Percentiles rank a stretch among this genome's conserved stretches.
phyloP scores from a whole-genome alignment of 169 alveolate genomes.

The Plasmodium gaboni region DNA sequence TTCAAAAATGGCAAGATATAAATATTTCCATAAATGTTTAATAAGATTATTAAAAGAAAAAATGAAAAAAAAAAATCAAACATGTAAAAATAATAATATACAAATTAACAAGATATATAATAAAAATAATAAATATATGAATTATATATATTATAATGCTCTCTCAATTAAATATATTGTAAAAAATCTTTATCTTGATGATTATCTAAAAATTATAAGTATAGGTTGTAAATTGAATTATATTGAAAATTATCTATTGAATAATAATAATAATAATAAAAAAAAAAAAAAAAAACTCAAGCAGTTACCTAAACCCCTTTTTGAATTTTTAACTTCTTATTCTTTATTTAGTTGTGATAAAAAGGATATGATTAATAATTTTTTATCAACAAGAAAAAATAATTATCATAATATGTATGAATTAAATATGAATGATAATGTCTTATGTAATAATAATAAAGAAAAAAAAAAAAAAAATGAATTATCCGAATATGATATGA shows the following conservation, averaged over 20 bases:
- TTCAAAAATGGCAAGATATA: slow-evolving; percentile 71
- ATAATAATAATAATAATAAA: too few relatives aligned
- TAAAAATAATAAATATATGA: background rate
- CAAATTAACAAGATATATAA: slow-evolving; percentile 29
- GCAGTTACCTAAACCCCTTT: slow-evolving; percentile 41
- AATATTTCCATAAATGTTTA: slow-evolving; percentile 72
- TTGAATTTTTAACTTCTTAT: slow-evolving; percentile 74
- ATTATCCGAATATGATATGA: slow-evolving; percentile 35
- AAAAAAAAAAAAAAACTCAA: slow-evolving; percentile 57
- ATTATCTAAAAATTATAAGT: slow-evolving; percentile 57
- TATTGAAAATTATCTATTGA: slow-evolving; percentile 58
- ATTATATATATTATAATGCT: background rate
- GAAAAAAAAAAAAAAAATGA: background rate
- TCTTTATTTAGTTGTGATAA: slow-evolving; percentile 46
- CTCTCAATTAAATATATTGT: slow-evolving; percentile 40
- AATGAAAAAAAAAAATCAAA: background rate
- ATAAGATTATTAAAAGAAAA: slow-evolving; percentile 45
- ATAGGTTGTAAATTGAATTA: slow-evolving; percentile 62
- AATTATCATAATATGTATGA: slow-evolving; percentile 8
- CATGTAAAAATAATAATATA: background rate
- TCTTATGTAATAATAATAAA: background rate
- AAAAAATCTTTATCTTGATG: slow-evolving; percentile 61
- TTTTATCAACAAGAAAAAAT: slow-evolving; percentile 20
- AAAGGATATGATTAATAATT: slow-evolving; percentile 28
- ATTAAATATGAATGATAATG: background rate